A percentile compares a stretch with the other conserved stretches of the same genome.
These are phyloP conservation scores for Yarrowia sp. DNA, from an alignment of 805 yeast genomes.

Conservation along the genomic window DNA sequence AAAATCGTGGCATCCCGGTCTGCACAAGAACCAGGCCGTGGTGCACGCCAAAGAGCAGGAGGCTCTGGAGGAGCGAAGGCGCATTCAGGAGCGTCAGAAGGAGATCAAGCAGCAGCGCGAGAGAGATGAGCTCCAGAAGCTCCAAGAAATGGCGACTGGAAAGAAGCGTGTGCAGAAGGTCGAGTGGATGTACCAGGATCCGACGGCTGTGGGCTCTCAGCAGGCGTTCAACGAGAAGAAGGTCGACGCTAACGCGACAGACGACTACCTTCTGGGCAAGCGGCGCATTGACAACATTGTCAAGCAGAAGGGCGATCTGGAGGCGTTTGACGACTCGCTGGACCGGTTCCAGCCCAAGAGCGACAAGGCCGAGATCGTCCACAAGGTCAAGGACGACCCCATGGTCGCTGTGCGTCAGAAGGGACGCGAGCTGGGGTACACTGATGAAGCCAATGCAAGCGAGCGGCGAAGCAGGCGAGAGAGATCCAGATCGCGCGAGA, in stretches of 20 bases:
- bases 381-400: constrained; percentile 14
- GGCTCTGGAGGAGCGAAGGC: constrained; percentile 64
- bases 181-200: constrained; percentile 84
- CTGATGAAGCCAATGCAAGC: constrained; percentile 27
- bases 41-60: constrained; percentile 83
- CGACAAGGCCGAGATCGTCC: background rate
- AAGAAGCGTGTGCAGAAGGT: constrained; percentile 48
- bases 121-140: constrained; percentile 50
- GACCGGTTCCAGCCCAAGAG: constrained; percentile 25
- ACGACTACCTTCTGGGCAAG: constrained; percentile 52
- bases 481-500: background rate
- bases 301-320: constrained; percentile 8
- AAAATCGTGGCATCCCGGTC: constrained; percentile 95
- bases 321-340: constrained; percentile 20
- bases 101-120: constrained; percentile 66
- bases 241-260: constrained; percentile 35
- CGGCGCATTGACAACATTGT: constrained; percentile 42
- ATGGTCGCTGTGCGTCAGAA: constrained; percentile 1
- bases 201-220: constrained; percentile 36
- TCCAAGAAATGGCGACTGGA: constrained; percentile 46
- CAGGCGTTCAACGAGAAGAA: constrained; percentile 29
- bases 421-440: background rate
- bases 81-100: constrained; percentile 58
- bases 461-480: constrained; percentile 28
- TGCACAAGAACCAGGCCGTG: constrained; percentile 76